These are phyloP conservation scores for Teunomyces stri DNA, from an alignment of 805 yeast genomes.

Conservation along the genomic window DNA sequence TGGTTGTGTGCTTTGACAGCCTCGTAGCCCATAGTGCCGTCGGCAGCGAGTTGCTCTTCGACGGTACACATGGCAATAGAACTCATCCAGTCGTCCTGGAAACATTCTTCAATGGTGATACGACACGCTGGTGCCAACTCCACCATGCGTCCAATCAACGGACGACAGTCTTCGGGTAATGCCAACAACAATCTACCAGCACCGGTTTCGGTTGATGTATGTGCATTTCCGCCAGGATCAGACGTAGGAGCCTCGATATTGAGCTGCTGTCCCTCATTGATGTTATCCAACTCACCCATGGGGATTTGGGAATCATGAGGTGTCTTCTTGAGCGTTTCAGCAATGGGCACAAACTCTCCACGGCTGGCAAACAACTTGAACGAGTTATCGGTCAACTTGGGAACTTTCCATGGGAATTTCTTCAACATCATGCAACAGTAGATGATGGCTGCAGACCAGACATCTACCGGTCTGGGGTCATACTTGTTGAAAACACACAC, in stretches of 20 bases:
- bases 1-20: slow-evolving; percentile 56
- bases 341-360: slow-evolving; percentile 59
- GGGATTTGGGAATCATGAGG: slow-evolving; percentile 36
- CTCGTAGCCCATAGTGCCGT: slow-evolving; percentile 35
- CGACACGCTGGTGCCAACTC: slow-evolving; percentile 84
- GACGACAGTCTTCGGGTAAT: slow-evolving; percentile 65
- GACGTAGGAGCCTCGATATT: slow-evolving; percentile 16
- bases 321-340: slow-evolving; percentile 54
- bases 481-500: slow-evolving; percentile 79
- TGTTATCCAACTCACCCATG: slow-evolving; percentile 11
- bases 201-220: slow-evolving; percentile 67
- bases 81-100: slow-evolving; percentile 67
- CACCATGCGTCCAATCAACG: slow-evolving; percentile 72
- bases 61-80: slow-evolving; percentile 70
- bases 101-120: slow-evolving; percentile 75
- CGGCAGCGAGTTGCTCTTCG: slow-evolving; percentile 38
- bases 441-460: slow-evolving; percentile 90
- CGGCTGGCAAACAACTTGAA: slow-evolving; percentile 80
- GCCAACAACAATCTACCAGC: slow-evolving; percentile 71
- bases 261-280: slow-evolving; percentile 10
- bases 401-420: slow-evolving; percentile 94
- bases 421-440: slow-evolving; percentile 90
- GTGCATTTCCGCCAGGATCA: slow-evolving; percentile 37
- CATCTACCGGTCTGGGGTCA: slow-evolving; percentile 90
- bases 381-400: slow-evolving; percentile 75